Percentiles rank a stretch among this genome's conserved stretches.
Evolutionary conservation across 73 alveolate species (phyloP).

Genomic region (Paraurostyla sp.): DNA sequence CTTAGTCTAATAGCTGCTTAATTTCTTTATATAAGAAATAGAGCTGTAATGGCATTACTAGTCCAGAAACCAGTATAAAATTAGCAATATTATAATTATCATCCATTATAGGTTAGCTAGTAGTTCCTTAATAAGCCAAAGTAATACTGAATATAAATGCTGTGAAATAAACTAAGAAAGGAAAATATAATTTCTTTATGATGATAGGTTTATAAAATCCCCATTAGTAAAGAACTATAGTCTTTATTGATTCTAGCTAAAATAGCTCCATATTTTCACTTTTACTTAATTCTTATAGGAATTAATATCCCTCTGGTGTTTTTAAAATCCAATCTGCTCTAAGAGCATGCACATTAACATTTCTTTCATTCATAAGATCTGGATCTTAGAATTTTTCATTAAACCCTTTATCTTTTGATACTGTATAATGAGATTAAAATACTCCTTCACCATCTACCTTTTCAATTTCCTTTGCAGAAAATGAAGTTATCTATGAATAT

Average conservation of each 20-base stretch:
- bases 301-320: background rate
- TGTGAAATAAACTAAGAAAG: slow-evolving; percentile 29
- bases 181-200: slow-evolving; percentile 21
- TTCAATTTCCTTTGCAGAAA: background rate
- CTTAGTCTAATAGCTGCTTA: background rate
- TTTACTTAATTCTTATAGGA: background rate
- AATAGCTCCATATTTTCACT: slow-evolving; percentile 26
- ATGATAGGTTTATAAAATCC: background rate
- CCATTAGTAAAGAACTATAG: slow-evolving; percentile 27
- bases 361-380: background rate
- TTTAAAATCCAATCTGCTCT: slow-evolving; percentile 53
- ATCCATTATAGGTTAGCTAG: background rate
- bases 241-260: background rate
- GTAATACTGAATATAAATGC: background rate
- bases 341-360: slow-evolving; percentile 28
- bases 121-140: background rate
- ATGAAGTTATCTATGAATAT: background rate
- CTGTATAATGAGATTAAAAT: background rate
- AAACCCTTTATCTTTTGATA: slow-evolving; percentile 2
- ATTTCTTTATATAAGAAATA: slow-evolving; percentile 21
- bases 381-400: background rate
- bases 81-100: background rate
- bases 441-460: slow-evolving; percentile 9
- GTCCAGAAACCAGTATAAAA: background rate
- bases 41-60: background rate